Percentiles rank a stretch among this genome's conserved stretches.
Evolutionary conservation across 805 yeast genomes (phyloP).

Genomic region (Hanseniaspora meyeri): DNA sequence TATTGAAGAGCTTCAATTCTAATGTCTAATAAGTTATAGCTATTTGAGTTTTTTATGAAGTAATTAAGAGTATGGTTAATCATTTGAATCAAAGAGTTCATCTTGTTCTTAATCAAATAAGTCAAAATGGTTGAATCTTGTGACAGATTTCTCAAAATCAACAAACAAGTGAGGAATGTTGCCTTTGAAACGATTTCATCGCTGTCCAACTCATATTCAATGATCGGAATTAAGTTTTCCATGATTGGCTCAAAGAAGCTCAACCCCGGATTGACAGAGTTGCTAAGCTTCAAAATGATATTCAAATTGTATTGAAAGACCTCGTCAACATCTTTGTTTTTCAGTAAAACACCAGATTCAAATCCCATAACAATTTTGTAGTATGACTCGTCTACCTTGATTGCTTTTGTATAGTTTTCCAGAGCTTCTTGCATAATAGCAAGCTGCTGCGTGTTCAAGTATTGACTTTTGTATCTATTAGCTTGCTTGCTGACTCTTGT

Average conservation of each 20-base stretch:
- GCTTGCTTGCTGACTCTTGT: slow-evolving; percentile 7
- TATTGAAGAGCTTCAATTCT: slow-evolving; percentile 49
- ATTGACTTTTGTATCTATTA: slow-evolving; percentile 6
- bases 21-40: slow-evolving; percentile 18
- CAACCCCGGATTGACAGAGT: slow-evolving; percentile 22
- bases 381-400: slow-evolving; percentile 5
- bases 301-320: slow-evolving; percentile 7
- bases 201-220: background rate
- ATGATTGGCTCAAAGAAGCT: background rate
- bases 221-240: background rate
- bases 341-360: background rate
- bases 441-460: slow-evolving; percentile 11
- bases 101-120: slow-evolving; percentile 30
- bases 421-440: slow-evolving; percentile 6
- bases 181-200: slow-evolving; percentile 17
- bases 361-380: slow-evolving; percentile 10
- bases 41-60: background rate
- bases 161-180: slow-evolving; percentile 25
- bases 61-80: background rate
- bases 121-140: slow-evolving; percentile 79
- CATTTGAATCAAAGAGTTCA: background rate
- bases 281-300: slow-evolving; percentile 4
- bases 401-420: slow-evolving; percentile 1
- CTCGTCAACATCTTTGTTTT: slow-evolving; percentile 3
- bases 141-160: slow-evolving; percentile 66